Percentiles rank a stretch among this genome's conserved stretches.
Evolutionary conservation across 768 basidiomycete genomes (phyloP).

Genomic region (Auriscalpium vulgare): DNA sequence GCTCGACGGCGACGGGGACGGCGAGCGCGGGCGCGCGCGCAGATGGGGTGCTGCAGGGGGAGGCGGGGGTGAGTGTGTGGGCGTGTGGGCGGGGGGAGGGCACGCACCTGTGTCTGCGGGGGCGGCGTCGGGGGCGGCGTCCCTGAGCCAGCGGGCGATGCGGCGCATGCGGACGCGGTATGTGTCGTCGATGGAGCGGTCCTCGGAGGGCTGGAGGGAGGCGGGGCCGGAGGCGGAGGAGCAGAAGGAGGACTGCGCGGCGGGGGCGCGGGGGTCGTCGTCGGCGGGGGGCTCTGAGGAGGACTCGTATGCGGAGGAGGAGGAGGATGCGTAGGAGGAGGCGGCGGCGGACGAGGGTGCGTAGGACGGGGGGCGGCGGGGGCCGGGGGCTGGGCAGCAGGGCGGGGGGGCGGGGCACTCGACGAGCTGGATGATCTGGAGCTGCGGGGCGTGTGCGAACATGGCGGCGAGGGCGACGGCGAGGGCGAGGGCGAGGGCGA

Average conservation of each 20-base stretch:
- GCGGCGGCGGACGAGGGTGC: constrained; percentile 32
- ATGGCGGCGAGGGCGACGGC: constrained; percentile 12
- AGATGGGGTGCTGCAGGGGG: no score
- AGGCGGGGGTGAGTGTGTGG: no score
- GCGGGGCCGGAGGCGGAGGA: constrained; percentile 43
- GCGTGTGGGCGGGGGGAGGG: not conserved
- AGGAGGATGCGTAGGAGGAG: constrained; percentile 27
- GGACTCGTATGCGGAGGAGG: constrained; percentile 29
- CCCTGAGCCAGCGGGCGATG: constrained; percentile 59
- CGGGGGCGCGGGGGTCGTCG: constrained; percentile 32
- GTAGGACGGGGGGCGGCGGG: constrained; percentile 17
- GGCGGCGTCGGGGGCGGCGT: constrained; percentile 39
- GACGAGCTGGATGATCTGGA: constrained; percentile 16
- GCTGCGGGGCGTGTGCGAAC: constrained; percentile 13
- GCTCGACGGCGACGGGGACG: not conserved
- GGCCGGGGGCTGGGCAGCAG: constrained; percentile 1
- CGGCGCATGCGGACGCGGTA: constrained; percentile 52
- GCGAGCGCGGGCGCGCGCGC: no score
- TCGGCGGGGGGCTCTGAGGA: constrained; percentile 16
- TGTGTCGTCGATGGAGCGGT: constrained; percentile 37
- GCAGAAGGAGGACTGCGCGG: constrained; percentile 59
- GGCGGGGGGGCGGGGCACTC: constrained; percentile 18
- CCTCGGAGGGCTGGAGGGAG: not conserved
- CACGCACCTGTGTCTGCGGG: constrained; percentile 5
- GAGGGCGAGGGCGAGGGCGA: not conserved